These are phyloP conservation scores for Lanmaoa rubissima DNA, from an alignment of 768 basidiomycete genomes.

Conservation along the genomic window DNA sequence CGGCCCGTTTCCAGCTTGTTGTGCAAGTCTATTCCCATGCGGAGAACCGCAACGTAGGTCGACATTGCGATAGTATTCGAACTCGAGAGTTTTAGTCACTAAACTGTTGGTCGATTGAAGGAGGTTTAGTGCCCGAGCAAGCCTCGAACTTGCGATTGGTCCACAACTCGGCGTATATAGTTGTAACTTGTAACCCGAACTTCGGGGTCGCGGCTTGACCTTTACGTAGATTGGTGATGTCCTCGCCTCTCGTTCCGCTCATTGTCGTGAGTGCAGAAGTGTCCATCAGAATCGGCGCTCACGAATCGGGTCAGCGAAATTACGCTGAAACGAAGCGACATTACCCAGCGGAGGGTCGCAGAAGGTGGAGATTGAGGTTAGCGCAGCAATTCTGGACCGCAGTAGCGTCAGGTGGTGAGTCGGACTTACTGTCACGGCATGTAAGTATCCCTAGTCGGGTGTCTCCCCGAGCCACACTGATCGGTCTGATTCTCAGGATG, in stretches of 20 bases:
- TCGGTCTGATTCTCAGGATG: conserved; percentile 13
- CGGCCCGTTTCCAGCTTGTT: not conserved
- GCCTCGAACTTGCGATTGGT: too few species aligned
- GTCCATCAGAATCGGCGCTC: not conserved
- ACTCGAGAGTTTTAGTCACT: not conserved
- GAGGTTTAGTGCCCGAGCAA: not conserved
- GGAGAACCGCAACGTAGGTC: not conserved
- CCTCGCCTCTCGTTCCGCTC: conserved; percentile 18
- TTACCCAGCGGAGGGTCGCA: conserved; percentile 53
- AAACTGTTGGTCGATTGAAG: not conserved
- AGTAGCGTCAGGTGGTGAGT: conserved; percentile 18
- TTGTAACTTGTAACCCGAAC: not conserved
- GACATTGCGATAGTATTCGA: not conserved
- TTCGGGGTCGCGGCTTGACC: not conserved
- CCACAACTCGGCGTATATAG: not conserved
- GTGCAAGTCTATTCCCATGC: not conserved
- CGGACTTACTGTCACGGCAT: conserved; percentile 8
- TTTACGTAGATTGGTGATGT: conserved; percentile 10
- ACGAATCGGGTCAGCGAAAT: conserved; percentile 29
- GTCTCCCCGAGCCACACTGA: not conserved
- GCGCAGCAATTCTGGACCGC: conserved; percentile 49
- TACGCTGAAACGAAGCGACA: conserved; percentile 45
- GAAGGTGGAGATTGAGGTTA: conserved; percentile 53
- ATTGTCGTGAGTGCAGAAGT: conserved; percentile 19
- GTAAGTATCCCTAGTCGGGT: conserved; percentile 3